A percentile compares a stretch with the other conserved stretches of the same genome.
These are phyloP conservation scores for Apodospora peruviana DNA, from an alignment of 495 filamentous ascomycete species.

Conservation along the genomic window DNA sequence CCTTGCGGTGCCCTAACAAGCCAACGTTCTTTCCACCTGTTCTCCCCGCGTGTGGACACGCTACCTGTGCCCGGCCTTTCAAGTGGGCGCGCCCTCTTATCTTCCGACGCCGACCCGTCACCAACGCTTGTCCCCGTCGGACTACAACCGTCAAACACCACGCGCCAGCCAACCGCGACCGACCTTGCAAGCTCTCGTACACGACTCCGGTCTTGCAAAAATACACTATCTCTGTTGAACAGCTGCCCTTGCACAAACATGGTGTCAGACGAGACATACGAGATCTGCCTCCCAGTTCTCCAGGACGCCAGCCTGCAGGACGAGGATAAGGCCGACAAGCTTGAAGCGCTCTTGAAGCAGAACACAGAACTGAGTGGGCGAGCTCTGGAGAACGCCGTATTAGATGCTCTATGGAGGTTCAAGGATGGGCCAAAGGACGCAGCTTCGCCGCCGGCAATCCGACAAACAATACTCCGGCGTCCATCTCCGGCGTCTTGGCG, in stretches of 20 bases:
- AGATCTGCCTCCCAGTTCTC: constrained; percentile 82
- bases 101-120: too few species aligned
- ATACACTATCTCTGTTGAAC: background rate
- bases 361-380: constrained; percentile 73
- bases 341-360: constrained; percentile 78
- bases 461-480: constrained; percentile 83
- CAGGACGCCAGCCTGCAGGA: constrained; percentile 79
- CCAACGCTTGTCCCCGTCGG: too few species aligned
- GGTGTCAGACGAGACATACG: constrained; percentile 89
- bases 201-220: too few species aligned
- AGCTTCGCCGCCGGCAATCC: constrained; percentile 69
- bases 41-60: background rate
- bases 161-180: too few species aligned
- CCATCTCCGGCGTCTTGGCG: constrained; percentile 95
- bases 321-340: constrained; percentile 90
- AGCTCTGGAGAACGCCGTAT: constrained; percentile 79
- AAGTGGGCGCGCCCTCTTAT: too few species aligned
- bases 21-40: background rate
- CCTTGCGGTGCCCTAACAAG: constrained; percentile 1
- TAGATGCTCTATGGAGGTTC: constrained; percentile 90
- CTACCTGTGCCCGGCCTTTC: background rate
- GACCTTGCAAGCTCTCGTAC: too few species aligned
- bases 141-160: too few species aligned
- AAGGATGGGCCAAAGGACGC: constrained; percentile 70
- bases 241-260: constrained; percentile 41